Evolutionary conservation across 495 filamentous ascomycete species (phyloP).

Genomic region (Xylaria bambusicola): DNA sequence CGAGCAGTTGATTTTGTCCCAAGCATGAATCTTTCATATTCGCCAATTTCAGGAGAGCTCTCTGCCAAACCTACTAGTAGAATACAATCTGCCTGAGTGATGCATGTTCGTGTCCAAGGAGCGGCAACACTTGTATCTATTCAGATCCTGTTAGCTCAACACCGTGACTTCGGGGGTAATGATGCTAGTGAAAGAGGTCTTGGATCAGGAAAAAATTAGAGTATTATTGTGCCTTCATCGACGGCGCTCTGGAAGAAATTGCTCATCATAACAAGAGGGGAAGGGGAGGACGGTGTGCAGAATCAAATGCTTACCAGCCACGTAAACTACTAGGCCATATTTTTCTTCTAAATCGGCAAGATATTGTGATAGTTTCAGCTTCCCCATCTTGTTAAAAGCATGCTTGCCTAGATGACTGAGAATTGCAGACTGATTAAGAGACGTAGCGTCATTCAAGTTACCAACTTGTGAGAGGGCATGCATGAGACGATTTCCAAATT

Average conservation of each 20-base stretch:
- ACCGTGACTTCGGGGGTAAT: background rate
- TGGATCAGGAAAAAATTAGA: slow-evolving; percentile 53
- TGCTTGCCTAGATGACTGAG: slow-evolving; percentile 92
- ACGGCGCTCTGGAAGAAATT: slow-evolving; percentile 44
- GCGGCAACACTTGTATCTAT: slow-evolving; percentile 87
- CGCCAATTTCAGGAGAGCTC: slow-evolving; percentile 83
- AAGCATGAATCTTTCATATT: slow-evolving; percentile 92
- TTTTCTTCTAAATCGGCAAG: slow-evolving; percentile 96
- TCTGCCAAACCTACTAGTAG: slow-evolving; percentile 91
- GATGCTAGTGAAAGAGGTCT: slow-evolving; percentile 9
- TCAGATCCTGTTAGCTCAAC: slow-evolving; percentile 23
- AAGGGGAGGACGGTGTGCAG: background rate
- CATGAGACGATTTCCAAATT: slow-evolving; percentile 89
- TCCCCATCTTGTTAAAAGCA: slow-evolving; percentile 96
- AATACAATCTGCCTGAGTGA: slow-evolving; percentile 93
- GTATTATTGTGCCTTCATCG: slow-evolving; percentile 42
- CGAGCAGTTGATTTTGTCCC: slow-evolving; percentile 96
- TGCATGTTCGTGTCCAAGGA: slow-evolving; percentile 98
- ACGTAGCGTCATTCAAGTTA: slow-evolving; percentile 83
- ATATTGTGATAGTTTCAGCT: slow-evolving; percentile 93
- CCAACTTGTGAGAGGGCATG: slow-evolving; percentile 87
- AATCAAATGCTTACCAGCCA: slow-evolving; percentile 64
- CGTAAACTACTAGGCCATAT: slow-evolving; percentile 92
- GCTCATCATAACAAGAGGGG: slow-evolving; percentile 43
- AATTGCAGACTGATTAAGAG: slow-evolving; percentile 90